Base-by-base conservation (phyloP, 306 rosid genomes). In the Cajanus cajan region DNA sequence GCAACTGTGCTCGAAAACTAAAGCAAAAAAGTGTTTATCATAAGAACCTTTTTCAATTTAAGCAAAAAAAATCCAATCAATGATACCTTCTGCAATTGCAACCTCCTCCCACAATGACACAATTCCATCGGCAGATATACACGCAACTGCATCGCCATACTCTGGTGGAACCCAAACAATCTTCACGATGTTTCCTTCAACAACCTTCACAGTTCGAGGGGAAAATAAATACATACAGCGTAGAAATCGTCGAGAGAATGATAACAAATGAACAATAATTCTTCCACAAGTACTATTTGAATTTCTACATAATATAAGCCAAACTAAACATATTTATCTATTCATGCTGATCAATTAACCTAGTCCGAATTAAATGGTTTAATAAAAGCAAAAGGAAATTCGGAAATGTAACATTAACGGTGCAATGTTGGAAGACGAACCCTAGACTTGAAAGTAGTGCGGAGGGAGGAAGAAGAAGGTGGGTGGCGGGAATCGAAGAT, bases 131-230 rank as follows among this genome's bases (percentile, higher is more conserved):
- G 62, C 70, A 6, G 83, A 89, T 57, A 91, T 80, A 78, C 97
- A 95, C 0, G 97, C 96, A 65, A 91, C 89, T 14, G 97, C 95
- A 71, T 95, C 97, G 13, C 98, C 99, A 68, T 85, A 86, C 61
- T 89, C 92, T 18, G 97, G 94, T 41, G 97, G 97, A 73, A 88
- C 79, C 99, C 99, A 95, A 74, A 82, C 85, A 78, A 93, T 76
- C 86, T 91, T 95, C 18, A 82, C 80, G 52, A 91, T 80, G 48
- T 82, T 87, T 73, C 83, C 87, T 43, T 86, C 90, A 12, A 80
- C 85, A 28, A 85, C 88, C 99, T 93, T 79, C 52, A 74, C 50
- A 47, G 39, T 62, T 78, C 19, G 52, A 73, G 31, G 39, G 44
- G 19, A 7, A 55, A 18, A 41, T 25, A 16, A 79, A 48, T 13